phyloP scores from a whole-genome alignment of 768 basidiomycete species.

The Leccinum ochraceum region DNA sequence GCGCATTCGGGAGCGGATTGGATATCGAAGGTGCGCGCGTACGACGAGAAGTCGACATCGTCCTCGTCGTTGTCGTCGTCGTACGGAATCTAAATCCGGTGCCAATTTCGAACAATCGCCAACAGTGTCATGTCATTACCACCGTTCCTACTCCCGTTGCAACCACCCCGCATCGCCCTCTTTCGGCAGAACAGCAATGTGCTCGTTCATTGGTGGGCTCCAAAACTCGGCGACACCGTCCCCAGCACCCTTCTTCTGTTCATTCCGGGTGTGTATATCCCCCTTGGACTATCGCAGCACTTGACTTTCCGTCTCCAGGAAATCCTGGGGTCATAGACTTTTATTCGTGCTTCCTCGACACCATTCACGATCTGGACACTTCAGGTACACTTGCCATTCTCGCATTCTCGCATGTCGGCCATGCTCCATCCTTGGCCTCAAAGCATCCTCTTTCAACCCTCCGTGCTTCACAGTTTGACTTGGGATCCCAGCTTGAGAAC shows the following conservation, averaged over 20 bases:
- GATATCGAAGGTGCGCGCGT: slow-evolving; percentile 46
- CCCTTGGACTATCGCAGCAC: neutral
- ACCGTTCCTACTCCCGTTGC: slow-evolving; percentile 11
- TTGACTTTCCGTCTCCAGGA: slow-evolving; percentile 29
- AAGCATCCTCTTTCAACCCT: slow-evolving; percentile 8
- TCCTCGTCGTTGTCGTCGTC: slow-evolving; percentile 12
- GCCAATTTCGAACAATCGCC: neutral
- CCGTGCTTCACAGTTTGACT: slow-evolving; percentile 30
- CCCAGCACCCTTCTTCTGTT: slow-evolving; percentile 45
- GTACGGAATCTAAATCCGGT: slow-evolving; percentile 6
- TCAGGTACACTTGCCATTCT: slow-evolving; percentile 50
- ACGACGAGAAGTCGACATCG: slow-evolving; percentile 44
- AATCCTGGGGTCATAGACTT: slow-evolving; percentile 67
- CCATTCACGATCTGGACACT: slow-evolving; percentile 41
- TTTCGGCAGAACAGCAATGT: slow-evolving; percentile 18
- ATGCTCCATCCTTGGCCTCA: slow-evolving; percentile 43
- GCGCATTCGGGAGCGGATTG: slow-evolving; percentile 35
- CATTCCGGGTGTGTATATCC: slow-evolving; percentile 43
- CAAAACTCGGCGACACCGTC: slow-evolving; percentile 12
- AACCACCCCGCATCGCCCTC: slow-evolving; percentile 9
- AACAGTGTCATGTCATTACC: slow-evolving; percentile 8
- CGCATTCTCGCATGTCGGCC: slow-evolving; percentile 64
- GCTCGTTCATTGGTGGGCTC: slow-evolving; percentile 58
- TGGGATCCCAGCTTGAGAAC: slow-evolving; percentile 54
- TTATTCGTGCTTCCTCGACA: slow-evolving; percentile 64